Evolutionary conservation across 228 moss, liverwort and hornwort genomes (phyloP).

Genomic region (Sphagnum fallax): DNA sequence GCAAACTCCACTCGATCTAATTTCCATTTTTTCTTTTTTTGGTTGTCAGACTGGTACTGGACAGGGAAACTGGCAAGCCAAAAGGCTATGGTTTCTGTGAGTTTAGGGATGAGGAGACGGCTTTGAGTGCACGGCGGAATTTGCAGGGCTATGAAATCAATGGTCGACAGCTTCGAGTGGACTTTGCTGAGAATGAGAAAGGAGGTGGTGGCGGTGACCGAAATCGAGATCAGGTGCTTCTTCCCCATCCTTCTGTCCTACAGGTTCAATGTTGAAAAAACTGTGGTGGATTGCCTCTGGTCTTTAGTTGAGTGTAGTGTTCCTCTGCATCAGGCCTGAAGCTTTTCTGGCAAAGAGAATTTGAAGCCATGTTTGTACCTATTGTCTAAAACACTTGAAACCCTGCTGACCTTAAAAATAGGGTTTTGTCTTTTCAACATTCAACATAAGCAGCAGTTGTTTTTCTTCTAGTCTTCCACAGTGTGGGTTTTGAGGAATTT

Average conservation of each 20-base stretch:
- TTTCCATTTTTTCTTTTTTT: conserved; percentile 12
- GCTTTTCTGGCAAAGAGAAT: too few relatives aligned
- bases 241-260: not conserved
- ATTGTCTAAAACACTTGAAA: too few relatives aligned
- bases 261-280: too few relatives aligned
- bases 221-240: conserved; percentile 85
- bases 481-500: too few relatives aligned
- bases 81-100: conserved; percentile 99
- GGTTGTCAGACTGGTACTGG: conserved; percentile 91
- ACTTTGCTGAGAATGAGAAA: conserved; percentile 99
- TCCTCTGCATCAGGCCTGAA: too few relatives aligned
- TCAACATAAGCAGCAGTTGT: too few relatives aligned
- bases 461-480: too few relatives aligned
- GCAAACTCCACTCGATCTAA: not conserved
- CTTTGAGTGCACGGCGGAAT: conserved; percentile 97
- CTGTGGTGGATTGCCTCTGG: too few relatives aligned
- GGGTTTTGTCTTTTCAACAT: too few relatives aligned
- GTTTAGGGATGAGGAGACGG: conserved; percentile 99
- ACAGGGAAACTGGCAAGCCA: conserved; percentile 97
- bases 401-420: too few relatives aligned
- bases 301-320: too few relatives aligned
- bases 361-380: too few relatives aligned
- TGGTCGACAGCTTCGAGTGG: conserved; percentile 98
- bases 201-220: conserved; percentile 96
- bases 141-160: conserved; percentile 98